Conservation (phyloP, 106 monocot species). For the Platanthera zijinensis region DNA sequence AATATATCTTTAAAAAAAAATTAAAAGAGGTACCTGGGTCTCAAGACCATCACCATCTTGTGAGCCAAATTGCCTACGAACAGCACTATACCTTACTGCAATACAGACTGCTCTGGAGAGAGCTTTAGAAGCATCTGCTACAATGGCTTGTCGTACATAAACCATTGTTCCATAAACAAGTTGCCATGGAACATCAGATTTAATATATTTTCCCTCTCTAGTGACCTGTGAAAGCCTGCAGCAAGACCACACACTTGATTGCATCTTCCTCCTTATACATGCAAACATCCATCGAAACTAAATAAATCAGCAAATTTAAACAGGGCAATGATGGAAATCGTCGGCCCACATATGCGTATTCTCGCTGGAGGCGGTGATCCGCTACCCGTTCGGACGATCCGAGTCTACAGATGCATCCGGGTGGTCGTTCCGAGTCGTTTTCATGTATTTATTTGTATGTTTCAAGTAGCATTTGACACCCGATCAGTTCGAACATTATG, state of each 20-base stretch:
- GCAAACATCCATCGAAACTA: background rate
- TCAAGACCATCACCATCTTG: constrained; percentile 69
- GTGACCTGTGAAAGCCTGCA: constrained; percentile 85
- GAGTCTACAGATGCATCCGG: too few species aligned
- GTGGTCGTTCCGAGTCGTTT: too few species aligned
- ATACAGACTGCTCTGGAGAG: constrained; percentile 89
- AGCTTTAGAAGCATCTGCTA: constrained; percentile 76
- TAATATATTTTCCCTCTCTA: constrained; percentile 73
- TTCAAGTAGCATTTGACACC: too few species aligned
- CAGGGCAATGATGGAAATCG: too few species aligned
- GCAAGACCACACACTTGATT: background rate
- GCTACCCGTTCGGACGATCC: too few species aligned
- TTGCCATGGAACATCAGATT: constrained; percentile 85
- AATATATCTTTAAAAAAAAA: background rate
- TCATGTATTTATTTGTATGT: too few species aligned
- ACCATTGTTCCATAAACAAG: constrained; percentile 95
- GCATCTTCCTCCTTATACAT: background rate
- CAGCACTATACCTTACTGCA: constrained; percentile 84
- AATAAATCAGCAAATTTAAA: background rate
- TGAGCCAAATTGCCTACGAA: constrained; percentile 90
- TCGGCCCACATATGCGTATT: too few species aligned
- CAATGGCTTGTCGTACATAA: constrained; percentile 86
- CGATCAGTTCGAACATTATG: too few species aligned
- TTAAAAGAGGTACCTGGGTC: constrained; percentile 49
- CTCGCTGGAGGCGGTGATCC: too few species aligned